Conservation (phyloP, 768 basidiomycete species). For the Pisolithus albus region DNA sequence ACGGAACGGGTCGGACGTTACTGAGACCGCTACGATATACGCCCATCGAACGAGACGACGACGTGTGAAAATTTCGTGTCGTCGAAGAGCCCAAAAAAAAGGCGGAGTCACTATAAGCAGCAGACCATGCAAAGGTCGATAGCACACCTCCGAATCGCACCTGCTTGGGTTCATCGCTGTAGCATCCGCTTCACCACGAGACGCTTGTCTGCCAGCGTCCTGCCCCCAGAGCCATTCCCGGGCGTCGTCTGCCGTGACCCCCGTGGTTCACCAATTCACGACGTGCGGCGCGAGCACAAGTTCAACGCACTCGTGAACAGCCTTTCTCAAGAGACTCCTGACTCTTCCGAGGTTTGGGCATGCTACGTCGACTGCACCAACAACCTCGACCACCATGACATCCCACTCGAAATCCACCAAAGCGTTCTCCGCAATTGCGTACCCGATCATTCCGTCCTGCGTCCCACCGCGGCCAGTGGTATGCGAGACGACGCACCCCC, state of each 20-base stretch:
- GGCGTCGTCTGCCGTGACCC: constrained; percentile 1
- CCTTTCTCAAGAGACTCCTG: constrained; percentile 26
- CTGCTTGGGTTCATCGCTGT: constrained; percentile 6
- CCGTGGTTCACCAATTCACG: not conserved
- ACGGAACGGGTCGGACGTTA: too few species aligned
- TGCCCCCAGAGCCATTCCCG: not conserved
- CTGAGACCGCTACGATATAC: too few species aligned
- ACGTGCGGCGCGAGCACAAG: constrained; percentile 19
- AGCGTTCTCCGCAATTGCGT: constrained; percentile 63
- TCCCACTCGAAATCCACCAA: constrained; percentile 65
- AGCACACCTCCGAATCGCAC: constrained; percentile 11
- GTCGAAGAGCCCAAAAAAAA: not conserved
- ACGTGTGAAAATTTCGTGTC: not conserved
- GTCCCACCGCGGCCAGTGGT: constrained; percentile 36
- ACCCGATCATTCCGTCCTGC: constrained; percentile 39
- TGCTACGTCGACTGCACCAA: constrained; percentile 54
- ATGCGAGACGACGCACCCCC: constrained; percentile 33
- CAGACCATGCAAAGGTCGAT: constrained; percentile 20
- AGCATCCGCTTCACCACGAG: constrained; percentile 8
- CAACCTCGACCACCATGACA: constrained; percentile 36
- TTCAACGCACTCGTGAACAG: constrained; percentile 20
- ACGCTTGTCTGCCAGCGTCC: not conserved
- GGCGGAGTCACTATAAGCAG: constrained; percentile 9
- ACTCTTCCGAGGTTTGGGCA: constrained; percentile 55
- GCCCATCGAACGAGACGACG: too few species aligned